Evolutionary conservation across 2,329 filamentous ascomycete species (phyloP).

Genomic region (Akanthomyces muscarius): DNA sequence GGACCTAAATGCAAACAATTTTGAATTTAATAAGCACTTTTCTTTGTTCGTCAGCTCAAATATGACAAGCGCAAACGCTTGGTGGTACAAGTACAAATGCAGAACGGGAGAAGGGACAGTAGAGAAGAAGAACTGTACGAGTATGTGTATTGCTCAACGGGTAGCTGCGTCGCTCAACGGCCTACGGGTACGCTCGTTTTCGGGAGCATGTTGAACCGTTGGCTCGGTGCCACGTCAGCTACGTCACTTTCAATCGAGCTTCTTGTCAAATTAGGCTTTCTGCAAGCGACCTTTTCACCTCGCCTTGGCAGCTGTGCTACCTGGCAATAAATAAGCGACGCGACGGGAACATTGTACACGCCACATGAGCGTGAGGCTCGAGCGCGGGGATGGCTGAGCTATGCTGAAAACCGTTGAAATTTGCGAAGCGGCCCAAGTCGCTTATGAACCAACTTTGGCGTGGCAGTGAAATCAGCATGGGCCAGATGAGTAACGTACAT

Average conservation of each 20-base stretch:
- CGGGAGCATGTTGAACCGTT: not conserved
- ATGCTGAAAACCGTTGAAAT: not conserved
- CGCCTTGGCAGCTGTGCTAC: not conserved
- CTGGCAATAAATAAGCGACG: constrained; percentile 9
- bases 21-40: not conserved
- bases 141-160: not conserved
- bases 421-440: not conserved
- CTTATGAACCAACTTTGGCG: too few relatives aligned
- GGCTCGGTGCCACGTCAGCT: not conserved
- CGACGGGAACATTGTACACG: constrained; percentile 6
- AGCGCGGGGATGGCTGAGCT: not conserved
- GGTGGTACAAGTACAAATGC: not conserved
- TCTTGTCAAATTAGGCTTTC: not conserved
- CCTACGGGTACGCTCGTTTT: not conserved
- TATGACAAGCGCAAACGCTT: not conserved
- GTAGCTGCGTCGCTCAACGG: not conserved
- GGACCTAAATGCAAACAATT: not conserved
- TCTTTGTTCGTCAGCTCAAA: not conserved
- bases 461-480: too few relatives aligned
- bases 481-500: too few relatives aligned
- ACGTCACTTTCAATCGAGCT: not conserved
- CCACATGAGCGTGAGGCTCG: not conserved
- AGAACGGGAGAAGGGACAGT: not conserved
- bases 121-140: not conserved
- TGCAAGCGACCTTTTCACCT: constrained; percentile 4